These are phyloP conservation scores for Neofusicoccum umdonicola DNA, from an alignment of 2,329 filamentous ascomycete genomes.

Conservation along the genomic window DNA sequence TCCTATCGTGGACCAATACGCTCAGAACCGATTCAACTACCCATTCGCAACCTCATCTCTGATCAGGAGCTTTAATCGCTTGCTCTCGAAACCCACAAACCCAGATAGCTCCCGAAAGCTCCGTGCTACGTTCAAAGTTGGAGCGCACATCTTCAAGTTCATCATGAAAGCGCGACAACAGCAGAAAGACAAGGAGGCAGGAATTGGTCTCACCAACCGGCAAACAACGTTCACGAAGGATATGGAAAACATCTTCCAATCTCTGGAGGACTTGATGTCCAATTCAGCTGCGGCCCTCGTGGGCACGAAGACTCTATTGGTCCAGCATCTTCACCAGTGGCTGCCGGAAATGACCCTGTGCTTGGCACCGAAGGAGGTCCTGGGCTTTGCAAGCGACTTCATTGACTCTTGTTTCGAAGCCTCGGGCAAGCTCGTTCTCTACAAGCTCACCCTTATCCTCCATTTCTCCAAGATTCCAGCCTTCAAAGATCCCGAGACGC, in stretches of 20 bases:
- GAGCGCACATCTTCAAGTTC: constrained; percentile 88
- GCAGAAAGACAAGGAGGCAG: constrained; percentile 83
- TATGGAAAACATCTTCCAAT: constrained; percentile 82
- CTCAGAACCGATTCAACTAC: constrained; percentile 84
- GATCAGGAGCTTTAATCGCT: constrained; percentile 78
- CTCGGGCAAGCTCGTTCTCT: constrained; percentile 86
- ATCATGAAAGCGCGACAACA: constrained; percentile 85
- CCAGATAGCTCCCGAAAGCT: constrained; percentile 79
- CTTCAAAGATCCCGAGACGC: constrained; percentile 75
- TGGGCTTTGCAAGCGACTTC: constrained; percentile 89
- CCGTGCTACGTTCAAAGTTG: constrained; percentile 91
- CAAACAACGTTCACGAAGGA: constrained; percentile 77
- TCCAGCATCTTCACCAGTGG: constrained; percentile 97
- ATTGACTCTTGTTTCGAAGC: constrained; percentile 86
- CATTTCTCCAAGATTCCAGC: constrained; percentile 82
- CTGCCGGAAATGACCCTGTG: constrained; percentile 82
- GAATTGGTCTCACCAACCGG: constrained; percentile 74
- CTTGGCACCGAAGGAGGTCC: constrained; percentile 76
- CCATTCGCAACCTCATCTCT: constrained; percentile 88
- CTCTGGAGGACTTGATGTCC: constrained; percentile 84
- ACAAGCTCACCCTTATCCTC: constrained; percentile 88
- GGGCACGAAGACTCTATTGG: constrained; percentile 89
- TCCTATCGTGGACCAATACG: constrained; percentile 88
- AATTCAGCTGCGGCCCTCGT: constrained; percentile 82
- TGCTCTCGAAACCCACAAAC: constrained; percentile 80